Base-by-base conservation (phyloP, 192 early-diverging fungal genomes). In the Podila horticola region DNA sequence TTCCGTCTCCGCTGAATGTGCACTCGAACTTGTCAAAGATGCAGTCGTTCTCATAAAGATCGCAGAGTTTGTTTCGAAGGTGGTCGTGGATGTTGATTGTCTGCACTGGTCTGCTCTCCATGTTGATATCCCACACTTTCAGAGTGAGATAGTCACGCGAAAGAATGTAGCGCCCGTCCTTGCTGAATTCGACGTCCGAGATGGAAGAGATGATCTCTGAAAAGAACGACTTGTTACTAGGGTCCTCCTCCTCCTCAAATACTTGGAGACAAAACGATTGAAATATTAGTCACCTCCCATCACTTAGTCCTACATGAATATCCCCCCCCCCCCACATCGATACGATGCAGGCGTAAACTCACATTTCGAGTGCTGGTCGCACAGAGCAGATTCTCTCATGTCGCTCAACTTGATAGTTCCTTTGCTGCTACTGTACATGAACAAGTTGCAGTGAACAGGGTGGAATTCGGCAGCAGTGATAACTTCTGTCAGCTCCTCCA, bases 1-100 rank as follows among this genome's bases (percentile, higher is more conserved):
- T 87, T 82, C 96, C 96, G 82, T 97, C 93, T 38, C 96, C 97
- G 83, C 95, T 96, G 74, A 98, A 96, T 55, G 92, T 97, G 88
- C 97, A 98, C 85, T 99, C 98, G 72, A 99, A 99, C 87, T 99
- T 99, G 90, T 99, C 98, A 89, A 99, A 99, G 83, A 99, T 99
- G 83, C 96, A 97, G 85, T 99, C 98, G 87, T 98, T 99, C 75
- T 99, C 98, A 89, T 99, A 99, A 19, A 99, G 86, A 75, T 99
- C 98, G 84, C 98, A 99, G 48, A 99, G 88, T 84, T 98, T 98
- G 84, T 92, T 91, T 84, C 93, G 90, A 36, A 99, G 86, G 66
- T 97, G 94, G 74, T 99, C 97, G 84, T 99, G 98, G 48, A 99
- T 96, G 74, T 92, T 94, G 86, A 99, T 98, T 12, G 95, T 95